These are phyloP conservation scores for Arachnomyces sp. DNA, from an alignment of 2,329 filamentous ascomycete species.

Conservation along the genomic window DNA sequence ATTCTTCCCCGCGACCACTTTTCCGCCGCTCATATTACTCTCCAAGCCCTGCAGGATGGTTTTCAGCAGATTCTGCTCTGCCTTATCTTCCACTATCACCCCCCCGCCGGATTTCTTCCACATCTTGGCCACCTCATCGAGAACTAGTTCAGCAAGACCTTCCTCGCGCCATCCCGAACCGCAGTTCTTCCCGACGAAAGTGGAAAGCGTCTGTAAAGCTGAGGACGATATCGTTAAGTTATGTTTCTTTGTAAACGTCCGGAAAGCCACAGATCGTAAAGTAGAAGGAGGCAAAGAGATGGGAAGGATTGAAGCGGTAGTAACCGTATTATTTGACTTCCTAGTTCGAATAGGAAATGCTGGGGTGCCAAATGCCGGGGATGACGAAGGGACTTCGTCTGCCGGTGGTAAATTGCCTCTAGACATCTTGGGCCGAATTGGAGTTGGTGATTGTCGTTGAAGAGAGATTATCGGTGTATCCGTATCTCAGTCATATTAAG, in stretches of 20 bases:
- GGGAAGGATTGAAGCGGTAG: conserved; percentile 62
- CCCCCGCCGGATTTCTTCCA: conserved; percentile 89
- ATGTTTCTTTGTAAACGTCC: conserved; percentile 96
- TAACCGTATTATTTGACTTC: conserved; percentile 41
- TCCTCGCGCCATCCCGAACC: conserved; percentile 95
- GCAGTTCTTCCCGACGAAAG: conserved; percentile 87
- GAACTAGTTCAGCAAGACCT: conserved; percentile 79
- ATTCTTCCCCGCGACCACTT: conserved; percentile 41
- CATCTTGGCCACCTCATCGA: conserved; percentile 81
- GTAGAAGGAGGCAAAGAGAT: conserved; percentile 83
- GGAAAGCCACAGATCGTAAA: conserved; percentile 81
- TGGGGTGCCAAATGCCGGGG: conserved; percentile 82
- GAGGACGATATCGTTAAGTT: conserved; percentile 85
- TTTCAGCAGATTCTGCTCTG: conserved; percentile 58
- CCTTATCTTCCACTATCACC: conserved; percentile 80
- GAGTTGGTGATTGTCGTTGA: too few species aligned
- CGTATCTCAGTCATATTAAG: too few species aligned
- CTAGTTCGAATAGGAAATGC: conserved; percentile 57
- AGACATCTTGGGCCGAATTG: conserved; percentile 10
- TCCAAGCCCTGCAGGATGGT: conserved; percentile 77
- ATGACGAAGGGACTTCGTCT: conserved; percentile 73
- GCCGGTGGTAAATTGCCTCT: not conserved
- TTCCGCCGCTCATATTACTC: conserved; percentile 81
- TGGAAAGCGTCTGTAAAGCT: conserved; percentile 72
- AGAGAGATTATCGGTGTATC: too few species aligned